Evolutionary conservation across 2,329 filamentous ascomycete species (phyloP).

Genomic region (Bipolaris bicolor): DNA sequence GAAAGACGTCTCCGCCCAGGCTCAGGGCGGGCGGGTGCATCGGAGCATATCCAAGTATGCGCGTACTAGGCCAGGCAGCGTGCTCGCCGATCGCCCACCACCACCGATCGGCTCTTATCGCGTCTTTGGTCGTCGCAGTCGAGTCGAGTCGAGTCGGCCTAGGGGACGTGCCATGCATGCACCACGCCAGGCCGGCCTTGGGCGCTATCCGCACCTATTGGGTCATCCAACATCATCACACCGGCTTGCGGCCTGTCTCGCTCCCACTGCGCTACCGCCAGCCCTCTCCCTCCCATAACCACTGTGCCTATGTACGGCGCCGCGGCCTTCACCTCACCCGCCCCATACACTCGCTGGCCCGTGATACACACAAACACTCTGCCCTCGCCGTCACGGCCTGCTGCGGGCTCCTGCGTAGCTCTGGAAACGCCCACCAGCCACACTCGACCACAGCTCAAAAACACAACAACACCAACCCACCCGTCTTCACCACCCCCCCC

Average conservation of each 20-base stretch:
- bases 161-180: neutral
- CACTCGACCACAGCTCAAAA: slow-evolving; percentile 2
- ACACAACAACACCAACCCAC: slow-evolving; percentile 12
- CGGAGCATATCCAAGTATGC: neutral
- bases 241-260: slow-evolving; percentile 2
- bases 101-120: slow-evolving; percentile 10
- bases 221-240: slow-evolving; percentile 14
- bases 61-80: too few species aligned
- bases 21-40: neutral
- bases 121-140: neutral
- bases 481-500: neutral
- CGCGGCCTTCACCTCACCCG: slow-evolving; percentile 11
- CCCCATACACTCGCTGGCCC: slow-evolving; percentile 19
- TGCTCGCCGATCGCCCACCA: slow-evolving; percentile 5
- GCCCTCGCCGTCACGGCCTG: neutral
- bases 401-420: slow-evolving; percentile 12
- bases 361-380: neutral
- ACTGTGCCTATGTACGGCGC: neutral
- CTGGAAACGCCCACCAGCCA: slow-evolving; percentile 15
- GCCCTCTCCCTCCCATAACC: slow-evolving; percentile 4
- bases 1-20: neutral
- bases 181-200: slow-evolving; percentile 4
- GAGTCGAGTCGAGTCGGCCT: neutral
- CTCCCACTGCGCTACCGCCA: slow-evolving; percentile 8
- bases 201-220: slow-evolving; percentile 11